phyloP scores from a whole-genome alignment of 2,329 filamentous ascomycete species.

The Colletotrichum lentis region DNA sequence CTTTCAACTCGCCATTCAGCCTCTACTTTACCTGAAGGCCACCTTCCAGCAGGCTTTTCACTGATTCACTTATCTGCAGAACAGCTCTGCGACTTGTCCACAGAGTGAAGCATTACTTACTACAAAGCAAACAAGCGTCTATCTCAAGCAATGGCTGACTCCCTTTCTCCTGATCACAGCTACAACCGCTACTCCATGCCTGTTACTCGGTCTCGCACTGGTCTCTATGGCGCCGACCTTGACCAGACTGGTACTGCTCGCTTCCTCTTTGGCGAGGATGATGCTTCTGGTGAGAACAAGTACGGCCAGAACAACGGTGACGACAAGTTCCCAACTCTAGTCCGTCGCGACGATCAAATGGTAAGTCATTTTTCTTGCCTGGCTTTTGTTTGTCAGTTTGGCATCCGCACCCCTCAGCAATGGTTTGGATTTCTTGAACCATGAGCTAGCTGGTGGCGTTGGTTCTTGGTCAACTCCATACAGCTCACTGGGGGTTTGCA shows the following conservation, averaged over 20 bases:
- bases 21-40: not conserved
- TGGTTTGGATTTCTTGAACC: not conserved
- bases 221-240: conserved; percentile 72
- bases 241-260: conserved; percentile 86
- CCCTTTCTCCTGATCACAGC: conserved; percentile 55
- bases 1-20: not conserved
- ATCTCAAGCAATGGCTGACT: conserved; percentile 33
- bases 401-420: too few relatives aligned
- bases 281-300: conserved; percentile 71
- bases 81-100: conserved; percentile 25
- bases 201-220: conserved; percentile 74
- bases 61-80: not conserved
- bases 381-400: too few relatives aligned
- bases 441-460: conserved; percentile 14
- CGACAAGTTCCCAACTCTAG: conserved; percentile 86
- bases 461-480: not conserved
- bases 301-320: conserved; percentile 77
- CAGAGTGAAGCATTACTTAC: not conserved
- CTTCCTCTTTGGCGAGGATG: conserved; percentile 86
- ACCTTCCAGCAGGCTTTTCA: not conserved
- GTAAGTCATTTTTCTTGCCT: conserved; percentile 52
- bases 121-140: not conserved
- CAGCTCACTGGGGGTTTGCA: not conserved
- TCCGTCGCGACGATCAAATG: conserved; percentile 68
- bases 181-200: conserved; percentile 95